These are phyloP conservation scores for Venustampulla echinocandica DNA, from an alignment of 495 filamentous ascomycete genomes.

Conservation along the genomic window DNA sequence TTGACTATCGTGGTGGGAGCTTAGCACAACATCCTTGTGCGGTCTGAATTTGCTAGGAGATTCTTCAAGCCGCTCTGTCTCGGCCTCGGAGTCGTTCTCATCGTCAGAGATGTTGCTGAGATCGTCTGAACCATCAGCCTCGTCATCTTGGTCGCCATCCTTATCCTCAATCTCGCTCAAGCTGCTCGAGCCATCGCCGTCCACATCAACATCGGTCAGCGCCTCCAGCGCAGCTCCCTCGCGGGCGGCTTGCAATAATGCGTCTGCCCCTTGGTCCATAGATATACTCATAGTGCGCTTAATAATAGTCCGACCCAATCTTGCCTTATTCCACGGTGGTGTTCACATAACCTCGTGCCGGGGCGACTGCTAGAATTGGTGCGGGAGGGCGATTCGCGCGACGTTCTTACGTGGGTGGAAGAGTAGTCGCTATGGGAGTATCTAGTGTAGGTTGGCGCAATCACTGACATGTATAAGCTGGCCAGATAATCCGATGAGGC, in stretches of 20 bases:
- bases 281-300: slow-evolving; percentile 18
- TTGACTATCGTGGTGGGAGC: slow-evolving; percentile 29
- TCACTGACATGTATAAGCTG: slow-evolving; percentile 4
- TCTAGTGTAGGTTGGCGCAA: not conserved
- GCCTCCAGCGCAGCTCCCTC: slow-evolving; percentile 26
- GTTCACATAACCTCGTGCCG: slow-evolving; percentile 21
- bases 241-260: slow-evolving; percentile 21
- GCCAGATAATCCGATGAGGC: not conserved
- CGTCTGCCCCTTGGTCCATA: slow-evolving; percentile 22
- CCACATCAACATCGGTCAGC: slow-evolving; percentile 22
- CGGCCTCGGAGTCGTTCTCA: slow-evolving; percentile 88
- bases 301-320: slow-evolving; percentile 14
- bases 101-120: slow-evolving; percentile 43
- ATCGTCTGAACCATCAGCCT: slow-evolving; percentile 44
- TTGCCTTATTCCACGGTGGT: slow-evolving; percentile 13
- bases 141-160: slow-evolving; percentile 39
- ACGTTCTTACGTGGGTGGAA: not conserved
- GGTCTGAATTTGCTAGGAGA: slow-evolving; percentile 69
- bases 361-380: not conserved
- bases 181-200: slow-evolving; percentile 45
- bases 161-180: slow-evolving; percentile 89
- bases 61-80: slow-evolving; percentile 88
- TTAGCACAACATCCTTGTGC: slow-evolving; percentile 53
- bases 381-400: slow-evolving; percentile 8
- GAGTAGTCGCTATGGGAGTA: not conserved